Conservation (phyloP, 768 basidiomycete genomes). For the Fistulinella prunicolor region DNA sequence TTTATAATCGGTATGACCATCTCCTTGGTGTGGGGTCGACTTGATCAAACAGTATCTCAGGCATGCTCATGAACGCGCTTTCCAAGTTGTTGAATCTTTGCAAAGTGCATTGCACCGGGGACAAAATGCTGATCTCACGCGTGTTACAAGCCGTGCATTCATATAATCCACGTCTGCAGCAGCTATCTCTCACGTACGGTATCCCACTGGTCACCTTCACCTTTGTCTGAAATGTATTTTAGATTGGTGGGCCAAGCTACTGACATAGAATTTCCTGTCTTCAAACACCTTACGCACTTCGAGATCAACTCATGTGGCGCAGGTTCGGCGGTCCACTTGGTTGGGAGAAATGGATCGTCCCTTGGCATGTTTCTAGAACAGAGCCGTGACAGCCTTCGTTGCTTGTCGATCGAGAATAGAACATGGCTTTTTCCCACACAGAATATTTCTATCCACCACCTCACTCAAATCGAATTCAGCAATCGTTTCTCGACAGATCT, state of each 20-base stretch:
- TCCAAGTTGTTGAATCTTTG: slow-evolving; percentile 59
- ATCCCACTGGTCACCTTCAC: background rate
- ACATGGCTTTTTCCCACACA: slow-evolving; percentile 57
- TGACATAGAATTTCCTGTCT: slow-evolving; percentile 46
- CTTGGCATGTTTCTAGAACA: slow-evolving; percentile 50
- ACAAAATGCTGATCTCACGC: slow-evolving; percentile 48
- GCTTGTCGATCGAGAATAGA: slow-evolving; percentile 51
- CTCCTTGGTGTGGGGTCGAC: no score
- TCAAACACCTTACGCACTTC: slow-evolving; percentile 59
- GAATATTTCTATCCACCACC: slow-evolving; percentile 55
- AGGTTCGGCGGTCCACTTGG: no score
- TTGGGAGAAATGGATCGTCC: slow-evolving; percentile 34
- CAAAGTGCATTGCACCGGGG: slow-evolving; percentile 59
- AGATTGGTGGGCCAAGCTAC: slow-evolving; percentile 38
- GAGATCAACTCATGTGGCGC: slow-evolving; percentile 49
- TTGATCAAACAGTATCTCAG: slow-evolving; percentile 34
- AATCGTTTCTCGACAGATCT: slow-evolving; percentile 52
- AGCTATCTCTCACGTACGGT: slow-evolving; percentile 54
- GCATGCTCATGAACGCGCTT: slow-evolving; percentile 67
- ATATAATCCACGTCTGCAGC: slow-evolving; percentile 49
- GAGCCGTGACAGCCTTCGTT: slow-evolving; percentile 51
- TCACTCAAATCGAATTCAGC: slow-evolving; percentile 60
- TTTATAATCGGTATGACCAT: slow-evolving; percentile 58
- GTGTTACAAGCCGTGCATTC: slow-evolving; percentile 53
- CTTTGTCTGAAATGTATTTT: background rate